These are phyloP conservation scores for Pythium dissotocum DNA, from an alignment of 352 stramenopile genomes.

Conservation along the genomic window DNA sequence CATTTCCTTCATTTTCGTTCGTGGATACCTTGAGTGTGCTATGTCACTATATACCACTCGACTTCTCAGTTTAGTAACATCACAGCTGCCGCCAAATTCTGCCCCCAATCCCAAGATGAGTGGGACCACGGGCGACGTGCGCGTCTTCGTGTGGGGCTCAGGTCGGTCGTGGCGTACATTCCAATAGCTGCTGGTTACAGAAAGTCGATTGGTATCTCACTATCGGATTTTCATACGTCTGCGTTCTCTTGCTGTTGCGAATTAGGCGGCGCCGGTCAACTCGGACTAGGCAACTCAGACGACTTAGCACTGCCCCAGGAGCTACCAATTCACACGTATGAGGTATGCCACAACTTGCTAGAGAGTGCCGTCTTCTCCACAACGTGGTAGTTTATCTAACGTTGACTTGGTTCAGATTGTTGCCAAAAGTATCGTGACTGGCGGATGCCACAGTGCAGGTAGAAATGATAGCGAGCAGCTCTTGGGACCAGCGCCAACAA, in stretches of 20 bases:
- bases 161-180: slow-evolving; percentile 27
- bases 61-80: neutral
- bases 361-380: too few relatives aligned
- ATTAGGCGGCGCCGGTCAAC: slow-evolving; percentile 62
- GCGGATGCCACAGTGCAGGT: slow-evolving; percentile 79
- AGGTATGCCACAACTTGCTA: neutral
- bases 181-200: neutral
- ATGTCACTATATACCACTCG: neutral
- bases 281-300: slow-evolving; percentile 51
- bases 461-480: neutral
- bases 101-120: neutral
- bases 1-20: neutral
- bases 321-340: neutral
- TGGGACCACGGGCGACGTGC: neutral
- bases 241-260: neutral
- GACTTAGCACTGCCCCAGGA: slow-evolving; percentile 60
- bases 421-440: slow-evolving; percentile 43
- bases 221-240: neutral
- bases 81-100: neutral
- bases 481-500: too few relatives aligned
- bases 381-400: too few relatives aligned
- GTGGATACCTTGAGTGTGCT: neutral
- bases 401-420: slow-evolving; percentile 15
- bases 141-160: slow-evolving; percentile 56
- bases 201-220: neutral